Conservation (phyloP, 208 protist species). For the Trypanosoma avium region DNA sequence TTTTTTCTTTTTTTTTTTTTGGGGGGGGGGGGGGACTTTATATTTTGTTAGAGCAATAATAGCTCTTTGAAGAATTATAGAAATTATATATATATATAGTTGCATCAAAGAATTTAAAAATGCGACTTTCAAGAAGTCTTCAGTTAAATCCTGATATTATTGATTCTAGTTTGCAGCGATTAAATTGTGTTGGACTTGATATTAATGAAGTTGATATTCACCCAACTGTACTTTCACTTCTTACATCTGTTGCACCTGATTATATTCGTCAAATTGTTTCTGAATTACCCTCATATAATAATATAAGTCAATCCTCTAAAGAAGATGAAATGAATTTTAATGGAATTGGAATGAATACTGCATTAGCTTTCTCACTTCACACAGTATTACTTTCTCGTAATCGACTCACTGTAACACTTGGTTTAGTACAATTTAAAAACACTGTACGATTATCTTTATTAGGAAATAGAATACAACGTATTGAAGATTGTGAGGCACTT, state of each 20-base stretch:
- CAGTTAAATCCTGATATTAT: slow-evolving; percentile 46
- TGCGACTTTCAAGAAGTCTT: slow-evolving; percentile 47
- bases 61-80: no score
- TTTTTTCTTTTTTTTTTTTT: no score
- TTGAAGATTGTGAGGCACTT: slow-evolving; percentile 83
- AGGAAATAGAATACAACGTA: slow-evolving; percentile 64
- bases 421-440: slow-evolving; percentile 80
- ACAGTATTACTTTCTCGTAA: slow-evolving; percentile 83
- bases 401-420: slow-evolving; percentile 49
- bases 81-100: not conserved
- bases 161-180: slow-evolving; percentile 60
- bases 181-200: slow-evolving; percentile 60
- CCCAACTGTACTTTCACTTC: slow-evolving; percentile 45
- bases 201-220: slow-evolving; percentile 79
- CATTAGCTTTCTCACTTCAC: slow-evolving; percentile 66
- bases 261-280: slow-evolving; percentile 29
- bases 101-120: not conserved
- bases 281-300: slow-evolving; percentile 14
- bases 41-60: no score
- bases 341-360: slow-evolving; percentile 45
- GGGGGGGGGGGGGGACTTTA: no score
- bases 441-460: slow-evolving; percentile 78
- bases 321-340: slow-evolving; percentile 2
- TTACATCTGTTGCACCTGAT: slow-evolving; percentile 33
- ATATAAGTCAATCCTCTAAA: not conserved